Conservation (phyloP, 495 filamentous ascomycete genomes). For the Aspergillus cristatus region DNA sequence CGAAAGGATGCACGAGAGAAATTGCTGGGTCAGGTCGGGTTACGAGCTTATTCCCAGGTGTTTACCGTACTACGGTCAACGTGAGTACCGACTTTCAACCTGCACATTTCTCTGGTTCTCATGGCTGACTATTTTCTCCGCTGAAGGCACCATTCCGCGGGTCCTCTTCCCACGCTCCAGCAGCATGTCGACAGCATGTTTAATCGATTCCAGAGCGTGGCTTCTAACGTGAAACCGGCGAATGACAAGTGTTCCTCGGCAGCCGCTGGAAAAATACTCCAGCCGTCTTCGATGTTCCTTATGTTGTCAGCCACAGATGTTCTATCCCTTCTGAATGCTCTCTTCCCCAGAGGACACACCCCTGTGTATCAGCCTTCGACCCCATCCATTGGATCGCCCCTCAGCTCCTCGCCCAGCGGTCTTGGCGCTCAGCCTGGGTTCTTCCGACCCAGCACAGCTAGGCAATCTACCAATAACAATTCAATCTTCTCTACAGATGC, state of each 20-base stretch:
- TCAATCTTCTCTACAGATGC: conserved; percentile 23
- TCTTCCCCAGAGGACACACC: conserved; percentile 26
- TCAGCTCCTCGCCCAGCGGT: conserved; percentile 4
- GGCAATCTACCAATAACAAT: conserved; percentile 11
- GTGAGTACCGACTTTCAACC: no score
- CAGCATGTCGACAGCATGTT: conserved; percentile 71
- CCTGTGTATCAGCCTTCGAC: conserved; percentile 19
- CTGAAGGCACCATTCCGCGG: conserved; percentile 29
- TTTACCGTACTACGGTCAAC: conserved; percentile 39
- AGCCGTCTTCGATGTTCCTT: conserved; percentile 25
- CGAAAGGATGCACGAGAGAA: conserved; percentile 81
- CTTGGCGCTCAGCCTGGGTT: conserved; percentile 19
- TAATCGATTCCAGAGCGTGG: conserved; percentile 41
- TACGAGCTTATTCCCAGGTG: conserved; percentile 66
- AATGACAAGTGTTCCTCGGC: not conserved
- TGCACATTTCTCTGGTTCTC: no score
- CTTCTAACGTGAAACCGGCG: conserved; percentile 1
- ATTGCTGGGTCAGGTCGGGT: conserved; percentile 75
- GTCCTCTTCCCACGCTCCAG: conserved; percentile 50
- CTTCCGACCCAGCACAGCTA: conserved; percentile 14
- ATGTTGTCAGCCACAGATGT: conserved; percentile 33
- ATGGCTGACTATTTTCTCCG: no score
- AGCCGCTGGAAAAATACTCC: conserved; percentile 1
- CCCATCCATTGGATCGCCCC: conserved; percentile 11
- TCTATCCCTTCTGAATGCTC: conserved; percentile 31